A percentile compares a stretch with the other conserved stretches of the same genome.
Conservation (phyloP, 306 rosid genomes). For the Inga leiocalycina region DNA sequence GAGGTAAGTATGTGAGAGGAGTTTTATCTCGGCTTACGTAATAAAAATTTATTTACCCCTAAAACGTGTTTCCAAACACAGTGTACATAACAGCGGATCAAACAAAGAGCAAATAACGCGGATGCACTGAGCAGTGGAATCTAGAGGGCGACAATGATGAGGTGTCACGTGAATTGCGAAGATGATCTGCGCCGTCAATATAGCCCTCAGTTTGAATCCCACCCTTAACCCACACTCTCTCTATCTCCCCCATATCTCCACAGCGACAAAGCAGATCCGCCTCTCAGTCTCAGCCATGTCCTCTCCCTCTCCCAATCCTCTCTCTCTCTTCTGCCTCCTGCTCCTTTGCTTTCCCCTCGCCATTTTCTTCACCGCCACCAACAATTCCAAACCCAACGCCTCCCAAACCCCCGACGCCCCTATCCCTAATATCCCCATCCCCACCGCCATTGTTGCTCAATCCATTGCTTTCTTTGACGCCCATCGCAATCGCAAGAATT, state of each 20-base stretch:
- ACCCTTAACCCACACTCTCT: neutral
- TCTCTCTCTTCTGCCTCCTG: constrained; percentile 56
- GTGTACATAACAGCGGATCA: too few species aligned
- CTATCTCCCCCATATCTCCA: neutral
- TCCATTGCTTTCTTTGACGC: neutral
- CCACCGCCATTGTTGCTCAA: neutral
- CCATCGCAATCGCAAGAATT: neutral
- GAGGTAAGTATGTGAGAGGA: too few species aligned
- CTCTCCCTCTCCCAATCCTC: constrained; percentile 49
- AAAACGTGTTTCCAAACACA: too few species aligned
- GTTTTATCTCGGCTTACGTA: too few species aligned
- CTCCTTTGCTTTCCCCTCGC: constrained; percentile 68
- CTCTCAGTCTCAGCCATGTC: constrained; percentile 39
- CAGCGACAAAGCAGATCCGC: neutral
- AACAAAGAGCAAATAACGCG: too few species aligned
- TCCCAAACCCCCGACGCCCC: neutral
- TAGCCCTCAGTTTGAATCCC: neutral
- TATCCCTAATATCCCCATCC: neutral
- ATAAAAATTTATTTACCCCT: too few species aligned
- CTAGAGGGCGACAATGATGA: neutral
- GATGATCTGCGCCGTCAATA: constrained; percentile 21
- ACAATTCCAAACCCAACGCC: neutral
- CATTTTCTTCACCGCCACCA: constrained; percentile 53
- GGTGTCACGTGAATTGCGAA: neutral
- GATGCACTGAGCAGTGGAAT: too few species aligned